phyloP scores from a whole-genome alignment of 352 stramenopile species.

The Phytophthora pistaciae region DNA sequence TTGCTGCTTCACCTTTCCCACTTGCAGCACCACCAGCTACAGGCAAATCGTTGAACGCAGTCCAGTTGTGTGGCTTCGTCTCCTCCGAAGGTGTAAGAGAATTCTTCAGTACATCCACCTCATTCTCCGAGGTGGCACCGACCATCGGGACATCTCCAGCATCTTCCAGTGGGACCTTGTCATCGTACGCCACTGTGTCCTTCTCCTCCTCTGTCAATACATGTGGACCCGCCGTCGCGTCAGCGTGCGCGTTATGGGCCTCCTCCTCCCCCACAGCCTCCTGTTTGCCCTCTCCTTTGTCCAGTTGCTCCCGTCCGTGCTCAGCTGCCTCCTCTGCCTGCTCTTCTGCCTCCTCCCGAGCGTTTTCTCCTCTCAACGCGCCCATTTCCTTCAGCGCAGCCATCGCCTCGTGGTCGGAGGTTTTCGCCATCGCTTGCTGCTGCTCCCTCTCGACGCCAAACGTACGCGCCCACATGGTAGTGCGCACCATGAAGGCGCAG shows the following conservation, averaged over 20 bases:
- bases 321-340: conserved; percentile 23
- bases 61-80: conserved; percentile 26
- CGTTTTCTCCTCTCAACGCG: conserved; percentile 12
- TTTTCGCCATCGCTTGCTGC: conserved; percentile 1
- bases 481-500: conserved; percentile 47
- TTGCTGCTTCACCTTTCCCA: not conserved
- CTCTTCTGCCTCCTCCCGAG: conserved; percentile 16
- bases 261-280: conserved; percentile 28
- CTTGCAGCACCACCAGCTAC: conserved; percentile 6
- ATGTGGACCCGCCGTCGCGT: conserved; percentile 23
- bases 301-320: conserved; percentile 25
- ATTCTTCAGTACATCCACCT: conserved; percentile 9
- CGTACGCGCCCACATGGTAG: conserved; percentile 34
- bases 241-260: conserved; percentile 19
- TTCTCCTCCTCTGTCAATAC: conserved; percentile 17
- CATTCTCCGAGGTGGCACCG: conserved; percentile 13
- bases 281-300: conserved; percentile 28
- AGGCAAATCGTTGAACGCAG: conserved; percentile 24
- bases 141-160: conserved; percentile 28
- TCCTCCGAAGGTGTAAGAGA: not conserved
- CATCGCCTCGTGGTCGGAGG: conserved; percentile 10
- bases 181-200: conserved; percentile 32
- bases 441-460: conserved; percentile 18
- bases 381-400: conserved; percentile 21
- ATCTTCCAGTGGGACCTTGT: conserved; percentile 34